Conservation (phyloP, 345 rosid genomes). For the Hibiscus trionum region DNA sequence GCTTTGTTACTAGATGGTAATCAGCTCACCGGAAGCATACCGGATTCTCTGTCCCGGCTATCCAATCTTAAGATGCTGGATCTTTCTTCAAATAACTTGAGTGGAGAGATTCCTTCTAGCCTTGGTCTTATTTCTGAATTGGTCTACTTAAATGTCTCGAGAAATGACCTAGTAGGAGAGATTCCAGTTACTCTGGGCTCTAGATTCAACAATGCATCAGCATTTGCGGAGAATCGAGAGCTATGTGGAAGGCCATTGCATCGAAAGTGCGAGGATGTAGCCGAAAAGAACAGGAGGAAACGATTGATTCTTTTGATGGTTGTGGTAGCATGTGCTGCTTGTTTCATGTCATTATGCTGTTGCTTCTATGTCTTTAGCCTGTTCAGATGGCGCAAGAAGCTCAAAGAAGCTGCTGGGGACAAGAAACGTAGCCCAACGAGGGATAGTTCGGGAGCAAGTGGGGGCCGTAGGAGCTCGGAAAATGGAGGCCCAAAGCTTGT, state of each 20-base stretch:
- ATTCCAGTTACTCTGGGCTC: slow-evolving; percentile 55
- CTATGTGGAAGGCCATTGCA: slow-evolving; percentile 73
- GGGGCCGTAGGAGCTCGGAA: neutral
- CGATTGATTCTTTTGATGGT: slow-evolving; percentile 40
- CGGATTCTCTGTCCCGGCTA: slow-evolving; percentile 45
- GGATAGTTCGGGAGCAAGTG: neutral
- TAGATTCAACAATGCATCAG: slow-evolving; percentile 51
- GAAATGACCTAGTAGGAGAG: slow-evolving; percentile 61
- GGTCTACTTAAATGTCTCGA: slow-evolving; percentile 63
- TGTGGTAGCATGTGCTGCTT: slow-evolving; percentile 14
- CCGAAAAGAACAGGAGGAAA: slow-evolving; percentile 41
- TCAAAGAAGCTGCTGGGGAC: neutral
- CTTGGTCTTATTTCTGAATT: slow-evolving; percentile 40
- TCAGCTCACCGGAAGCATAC: slow-evolving; percentile 66
- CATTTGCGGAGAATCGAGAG: slow-evolving; percentile 43
- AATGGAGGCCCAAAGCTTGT: neutral
- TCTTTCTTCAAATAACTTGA: slow-evolving; percentile 73
- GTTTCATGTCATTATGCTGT: neutral
- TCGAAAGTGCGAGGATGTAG: slow-evolving; percentile 35
- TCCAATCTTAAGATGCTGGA: slow-evolving; percentile 52
- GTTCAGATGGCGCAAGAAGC: neutral
- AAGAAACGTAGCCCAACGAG: neutral
- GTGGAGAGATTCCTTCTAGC: slow-evolving; percentile 59
- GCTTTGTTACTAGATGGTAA: slow-evolving; percentile 54
- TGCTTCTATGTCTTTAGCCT: neutral